These are phyloP conservation scores for Leccinum disarticulatum DNA, from an alignment of 768 basidiomycete species.

Conservation along the genomic window DNA sequence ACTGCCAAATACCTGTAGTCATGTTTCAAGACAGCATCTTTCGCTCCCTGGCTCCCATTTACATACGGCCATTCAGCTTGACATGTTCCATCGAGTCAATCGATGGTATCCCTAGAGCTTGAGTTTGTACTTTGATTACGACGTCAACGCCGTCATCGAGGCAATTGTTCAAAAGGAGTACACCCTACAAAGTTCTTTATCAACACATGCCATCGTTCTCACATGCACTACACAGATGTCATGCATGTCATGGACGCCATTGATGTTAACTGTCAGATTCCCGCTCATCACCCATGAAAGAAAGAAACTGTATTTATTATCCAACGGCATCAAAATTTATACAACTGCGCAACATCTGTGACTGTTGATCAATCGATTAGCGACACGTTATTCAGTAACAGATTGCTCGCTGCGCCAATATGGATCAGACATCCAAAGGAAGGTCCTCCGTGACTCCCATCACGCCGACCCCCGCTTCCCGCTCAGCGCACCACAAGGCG, in stretches of 20 bases:
- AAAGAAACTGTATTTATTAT: constrained; percentile 2
- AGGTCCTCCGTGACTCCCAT: constrained; percentile 70
- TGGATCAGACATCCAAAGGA: constrained; percentile 89
- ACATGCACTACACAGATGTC: too few species aligned
- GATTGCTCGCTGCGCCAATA: constrained; percentile 28
- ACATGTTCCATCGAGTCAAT: background rate
- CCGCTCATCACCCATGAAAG: background rate
- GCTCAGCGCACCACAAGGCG: constrained; percentile 67
- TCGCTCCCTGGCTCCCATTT: background rate
- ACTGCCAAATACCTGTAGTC: constrained; percentile 3
- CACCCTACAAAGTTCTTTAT: background rate
- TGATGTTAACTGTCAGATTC: background rate
- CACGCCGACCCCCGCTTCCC: constrained; percentile 69
- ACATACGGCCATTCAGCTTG: constrained; percentile 10
- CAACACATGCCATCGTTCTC: background rate
- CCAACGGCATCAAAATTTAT: background rate
- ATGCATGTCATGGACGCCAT: too few species aligned
- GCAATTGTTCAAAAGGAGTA: too few species aligned
- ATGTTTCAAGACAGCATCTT: background rate
- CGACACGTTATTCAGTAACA: background rate
- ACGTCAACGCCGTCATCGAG: constrained; percentile 1
- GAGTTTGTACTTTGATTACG: constrained; percentile 7
- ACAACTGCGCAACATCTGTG: constrained; percentile 5
- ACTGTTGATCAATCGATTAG: constrained; percentile 14
- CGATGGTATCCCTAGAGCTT: background rate